Conservation (phyloP, 2,329 filamentous ascomycete genomes). For the Plenodomus tracheiphilus region DNA sequence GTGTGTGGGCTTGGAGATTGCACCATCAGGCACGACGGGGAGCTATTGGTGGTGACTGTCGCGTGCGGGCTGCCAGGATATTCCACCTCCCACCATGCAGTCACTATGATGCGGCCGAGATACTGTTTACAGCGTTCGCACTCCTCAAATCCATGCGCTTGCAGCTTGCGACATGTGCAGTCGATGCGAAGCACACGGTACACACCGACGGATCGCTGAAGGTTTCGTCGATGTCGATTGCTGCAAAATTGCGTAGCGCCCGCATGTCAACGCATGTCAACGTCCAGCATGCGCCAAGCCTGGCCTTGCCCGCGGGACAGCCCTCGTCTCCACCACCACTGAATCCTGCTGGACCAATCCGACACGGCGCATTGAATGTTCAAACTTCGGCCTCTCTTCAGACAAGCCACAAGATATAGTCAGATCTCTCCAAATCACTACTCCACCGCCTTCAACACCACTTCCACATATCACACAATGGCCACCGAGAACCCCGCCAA, state of each 20-base stretch:
- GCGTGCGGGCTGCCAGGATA: conserved; percentile 38
- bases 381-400: conserved; percentile 7
- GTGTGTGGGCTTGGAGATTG: conserved; percentile 6
- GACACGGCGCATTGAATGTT: conserved; percentile 21
- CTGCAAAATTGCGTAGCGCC: conserved; percentile 8
- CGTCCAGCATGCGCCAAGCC: conserved; percentile 15
- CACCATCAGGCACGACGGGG: conserved; percentile 30
- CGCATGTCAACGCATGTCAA: conserved; percentile 4
- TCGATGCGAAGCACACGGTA: too few relatives aligned
- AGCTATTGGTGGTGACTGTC: conserved; percentile 39
- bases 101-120: conserved; percentile 4
- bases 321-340: conserved; percentile 1
- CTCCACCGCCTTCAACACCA: neutral
- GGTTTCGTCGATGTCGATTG: neutral
- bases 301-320: conserved; percentile 11
- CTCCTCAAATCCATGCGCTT: conserved; percentile 10
- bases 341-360: conserved; percentile 12
- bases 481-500: conserved; percentile 61
- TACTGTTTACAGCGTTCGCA: too few relatives aligned
- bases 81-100: conserved; percentile 12
- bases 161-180: conserved; percentile 8
- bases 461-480: conserved; percentile 23
- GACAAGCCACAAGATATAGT: neutral
- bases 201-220: too few relatives aligned
- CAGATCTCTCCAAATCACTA: neutral